phyloP scores from a whole-genome alignment of 2,329 filamentous ascomycete species.

The Exophiala mesophila region DNA sequence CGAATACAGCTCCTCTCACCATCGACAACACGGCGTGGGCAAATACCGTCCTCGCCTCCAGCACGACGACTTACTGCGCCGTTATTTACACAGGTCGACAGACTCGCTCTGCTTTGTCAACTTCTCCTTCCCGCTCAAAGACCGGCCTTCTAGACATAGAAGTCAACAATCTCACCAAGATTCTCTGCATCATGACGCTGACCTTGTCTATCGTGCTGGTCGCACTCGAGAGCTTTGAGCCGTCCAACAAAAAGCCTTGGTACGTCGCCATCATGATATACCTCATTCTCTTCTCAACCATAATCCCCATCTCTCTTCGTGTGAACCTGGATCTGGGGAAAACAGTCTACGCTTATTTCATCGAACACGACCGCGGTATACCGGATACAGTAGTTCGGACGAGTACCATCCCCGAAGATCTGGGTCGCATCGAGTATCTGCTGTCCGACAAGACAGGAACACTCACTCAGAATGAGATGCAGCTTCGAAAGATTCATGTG shows the following conservation, averaged over 20 bases:
- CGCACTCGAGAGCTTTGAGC: slow-evolving; percentile 73
- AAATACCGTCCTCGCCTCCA: slow-evolving; percentile 93
- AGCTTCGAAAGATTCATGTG: slow-evolving; percentile 97
- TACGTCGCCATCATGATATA: slow-evolving; percentile 99
- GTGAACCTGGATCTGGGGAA: slow-evolving; percentile 98
- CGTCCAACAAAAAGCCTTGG: slow-evolving; percentile 57
- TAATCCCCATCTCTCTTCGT: slow-evolving; percentile 92
- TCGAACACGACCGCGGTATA: slow-evolving; percentile 85
- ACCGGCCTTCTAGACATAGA: slow-evolving; percentile 90
- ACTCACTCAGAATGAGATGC: slow-evolving; percentile 96
- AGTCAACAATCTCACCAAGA: slow-evolving; percentile 96
- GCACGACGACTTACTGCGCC: slow-evolving; percentile 79
- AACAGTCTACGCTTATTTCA: slow-evolving; percentile 91
- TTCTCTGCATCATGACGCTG: slow-evolving; percentile 82
- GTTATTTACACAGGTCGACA: slow-evolving; percentile 94
- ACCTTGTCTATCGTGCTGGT: slow-evolving; percentile 83
- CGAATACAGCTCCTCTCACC: slow-evolving; percentile 59
- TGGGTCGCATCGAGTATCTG: slow-evolving; percentile 92
- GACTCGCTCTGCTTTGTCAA: slow-evolving; percentile 89
- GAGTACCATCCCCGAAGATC: slow-evolving; percentile 93
- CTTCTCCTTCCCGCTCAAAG: slow-evolving; percentile 85
- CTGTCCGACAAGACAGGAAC: slow-evolving; percentile 98
- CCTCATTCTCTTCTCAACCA: slow-evolving; percentile 95
- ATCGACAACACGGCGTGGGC: slow-evolving; percentile 99
- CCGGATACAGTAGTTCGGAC: slow-evolving; percentile 89